Evolutionary conservation across 768 basidiomycete species (phyloP), one percentile per base, ranked within the genome.

Genomic region (Hortiboletus flavorubellus): DNA sequence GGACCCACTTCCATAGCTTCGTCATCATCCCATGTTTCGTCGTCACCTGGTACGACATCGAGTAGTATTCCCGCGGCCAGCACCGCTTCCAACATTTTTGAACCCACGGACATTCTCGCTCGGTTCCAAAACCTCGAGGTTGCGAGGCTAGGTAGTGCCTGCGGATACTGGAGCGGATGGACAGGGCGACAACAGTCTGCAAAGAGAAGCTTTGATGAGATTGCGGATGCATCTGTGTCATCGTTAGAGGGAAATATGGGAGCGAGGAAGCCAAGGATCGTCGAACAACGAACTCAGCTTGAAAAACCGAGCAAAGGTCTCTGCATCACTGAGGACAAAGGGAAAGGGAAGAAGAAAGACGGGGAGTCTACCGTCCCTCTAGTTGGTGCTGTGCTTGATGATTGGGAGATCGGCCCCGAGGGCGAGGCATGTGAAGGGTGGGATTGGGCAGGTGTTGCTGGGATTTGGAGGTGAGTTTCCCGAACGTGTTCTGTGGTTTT

Each of bases 401-500:
- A 68, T 26, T 67, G 66, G 66, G 67, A 61, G 30, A 31, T 58
- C 1, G 66, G 67, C 0, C 41, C 44, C 9, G 64, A 60, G 12
- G 62, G 54, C 2, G 70, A 62, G 29, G 56, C 57, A 4, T 70
- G 68, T 45, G 67, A 70, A 6, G 81, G 81, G 5, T 82, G 80
- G 80, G 82, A 83, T 60, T 84, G 83, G 82, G 83, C 81, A 2
- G 82, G 80, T 8, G 79, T 76, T 3, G 64, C 72, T 41, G 82
- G 82, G 16, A 69, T 75, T 46, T 84, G 82, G 81, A 74, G 75
- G 81, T 81, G 60, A 61, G 79, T 69, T 4, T 3, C 10, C 14
- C 45, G 15, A 14, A 21, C 15, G 8, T 16, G 42, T 18, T n/a
- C 14, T 26, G 3, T 4, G 26, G 26, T 26, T 26, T 26, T 5